Evolutionary conservation across 768 basidiomycete species (phyloP), one percentile per base, ranked within the genome.

Genomic region (Amanita pseudoporphyria): DNA sequence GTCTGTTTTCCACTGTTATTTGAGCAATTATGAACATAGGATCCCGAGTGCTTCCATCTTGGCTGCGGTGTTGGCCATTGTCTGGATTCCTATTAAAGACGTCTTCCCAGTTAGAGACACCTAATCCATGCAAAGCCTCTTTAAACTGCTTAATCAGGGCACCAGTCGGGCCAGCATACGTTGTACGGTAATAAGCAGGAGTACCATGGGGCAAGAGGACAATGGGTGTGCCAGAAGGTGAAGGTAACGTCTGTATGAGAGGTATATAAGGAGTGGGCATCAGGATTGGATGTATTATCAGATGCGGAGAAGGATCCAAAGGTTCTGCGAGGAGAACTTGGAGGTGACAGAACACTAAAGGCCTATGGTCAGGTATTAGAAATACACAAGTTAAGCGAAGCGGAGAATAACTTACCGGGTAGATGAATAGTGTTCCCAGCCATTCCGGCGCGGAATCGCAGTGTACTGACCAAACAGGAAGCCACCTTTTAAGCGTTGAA

Each of bases 1-100:
- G 85, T 53, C 76, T 81, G 57, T 86, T 86, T 62, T 87, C 78
- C 16, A 89, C 82, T 28, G 72, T 74, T 32, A 88, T 71, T 81
- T 82, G 89, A 3, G 77, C 84, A 46, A 89, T 79, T 39, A 87
- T 63, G 60, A 79, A 87, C 14, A 58, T 53, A 13, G 59, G 44
- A 3, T 38, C 48, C 43, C 42, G 53, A 24, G 45, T 14, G n/a
- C 21, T 40, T 31, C 18, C 16, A 7, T 19, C 37, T 30, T 30
- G 46, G 9, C 28, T 18, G 18, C 3, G 14, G 7, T 13, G 16
- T 32, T 21, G 16, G 45, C 32, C 45, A 12, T 13, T 35, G 19
- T 21, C 38, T 7, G 18, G n/a, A 13, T 31, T 28, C 32, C 28
- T 32, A 18, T 22, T 22, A 18, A 62, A 62, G 37, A 35, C 50